Evolutionary conservation across 306 rosid species (phyloP).

Genomic region (Cicer pinnatifidum): DNA sequence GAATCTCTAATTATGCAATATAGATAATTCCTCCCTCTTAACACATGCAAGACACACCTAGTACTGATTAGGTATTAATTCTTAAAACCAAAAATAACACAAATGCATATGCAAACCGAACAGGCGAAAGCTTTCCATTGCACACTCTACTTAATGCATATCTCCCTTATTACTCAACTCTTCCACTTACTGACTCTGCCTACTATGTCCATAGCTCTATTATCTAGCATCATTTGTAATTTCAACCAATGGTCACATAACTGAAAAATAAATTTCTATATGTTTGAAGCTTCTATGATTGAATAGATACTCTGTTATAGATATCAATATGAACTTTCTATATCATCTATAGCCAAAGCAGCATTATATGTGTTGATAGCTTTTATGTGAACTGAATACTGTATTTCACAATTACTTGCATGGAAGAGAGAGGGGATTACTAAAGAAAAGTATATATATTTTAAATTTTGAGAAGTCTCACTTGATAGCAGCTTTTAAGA

Average conservation of each 20-base stretch:
- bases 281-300: background rate
- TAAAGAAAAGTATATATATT: conserved; percentile 33
- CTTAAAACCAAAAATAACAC: background rate
- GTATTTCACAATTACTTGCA: background rate
- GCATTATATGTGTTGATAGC: background rate
- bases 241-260: background rate
- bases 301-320: conserved; percentile 7
- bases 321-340: background rate
- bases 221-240: background rate
- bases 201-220: background rate
- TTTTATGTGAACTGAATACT: conserved; percentile 17
- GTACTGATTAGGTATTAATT: background rate
- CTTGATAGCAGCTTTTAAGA: conserved; percentile 90
- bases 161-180: background rate
- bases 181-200: background rate
- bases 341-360: conserved; percentile 27
- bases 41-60: background rate
- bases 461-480: conserved; percentile 45
- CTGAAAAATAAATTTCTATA: background rate
- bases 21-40: background rate
- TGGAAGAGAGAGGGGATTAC: background rate
- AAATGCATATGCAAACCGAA: background rate
- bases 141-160: background rate
- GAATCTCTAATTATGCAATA: too few relatives aligned
- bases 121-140: background rate